phyloP scores from a whole-genome alignment of 2,329 filamentous ascomycete genomes.

The Microsporum ferrugineum region DNA sequence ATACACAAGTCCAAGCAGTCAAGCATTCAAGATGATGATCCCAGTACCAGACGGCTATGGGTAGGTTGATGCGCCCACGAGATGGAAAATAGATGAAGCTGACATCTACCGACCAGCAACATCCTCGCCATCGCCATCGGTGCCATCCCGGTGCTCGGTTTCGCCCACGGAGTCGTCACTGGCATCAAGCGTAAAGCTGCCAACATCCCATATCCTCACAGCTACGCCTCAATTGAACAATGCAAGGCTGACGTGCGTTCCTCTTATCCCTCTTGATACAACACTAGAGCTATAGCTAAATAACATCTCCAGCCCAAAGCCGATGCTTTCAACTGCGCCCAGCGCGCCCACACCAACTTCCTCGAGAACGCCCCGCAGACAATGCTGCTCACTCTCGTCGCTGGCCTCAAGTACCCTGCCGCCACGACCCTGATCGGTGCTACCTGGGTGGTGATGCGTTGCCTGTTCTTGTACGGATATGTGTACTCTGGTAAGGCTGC shows the following conservation, averaged over 20 bases:
- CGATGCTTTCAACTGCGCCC: slow-evolving; percentile 43
- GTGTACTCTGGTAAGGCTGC: slow-evolving; percentile 30
- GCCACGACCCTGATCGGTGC: slow-evolving; percentile 36
- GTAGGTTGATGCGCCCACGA: slow-evolving; percentile 21
- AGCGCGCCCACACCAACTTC: slow-evolving; percentile 49
- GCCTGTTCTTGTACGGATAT: slow-evolving; percentile 41
- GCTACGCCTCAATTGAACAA: slow-evolving; percentile 47
- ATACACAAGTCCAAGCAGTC: neutral
- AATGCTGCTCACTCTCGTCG: slow-evolving; percentile 42
- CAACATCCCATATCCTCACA: slow-evolving; percentile 46
- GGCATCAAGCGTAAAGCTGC: slow-evolving; percentile 40
- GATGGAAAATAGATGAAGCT: neutral
- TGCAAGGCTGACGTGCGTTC: slow-evolving; percentile 35
- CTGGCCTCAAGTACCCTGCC: slow-evolving; percentile 44
- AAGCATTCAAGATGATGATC: slow-evolving; percentile 4
- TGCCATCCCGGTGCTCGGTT: slow-evolving; percentile 42
- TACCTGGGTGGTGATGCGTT: slow-evolving; percentile 41
- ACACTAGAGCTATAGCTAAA: neutral
- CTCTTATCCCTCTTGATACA: neutral
- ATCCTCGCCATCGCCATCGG: slow-evolving; percentile 45
- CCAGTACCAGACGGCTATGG: slow-evolving; percentile 39
- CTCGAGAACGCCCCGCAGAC: slow-evolving; percentile 46
- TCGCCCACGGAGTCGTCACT: slow-evolving; percentile 42
- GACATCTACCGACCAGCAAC: slow-evolving; percentile 34
- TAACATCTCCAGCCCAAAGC: slow-evolving; percentile 26